Base-by-base conservation (phyloP, 2,329 filamentous ascomycete species). In the Aspergillus eucalypticola region DNA sequence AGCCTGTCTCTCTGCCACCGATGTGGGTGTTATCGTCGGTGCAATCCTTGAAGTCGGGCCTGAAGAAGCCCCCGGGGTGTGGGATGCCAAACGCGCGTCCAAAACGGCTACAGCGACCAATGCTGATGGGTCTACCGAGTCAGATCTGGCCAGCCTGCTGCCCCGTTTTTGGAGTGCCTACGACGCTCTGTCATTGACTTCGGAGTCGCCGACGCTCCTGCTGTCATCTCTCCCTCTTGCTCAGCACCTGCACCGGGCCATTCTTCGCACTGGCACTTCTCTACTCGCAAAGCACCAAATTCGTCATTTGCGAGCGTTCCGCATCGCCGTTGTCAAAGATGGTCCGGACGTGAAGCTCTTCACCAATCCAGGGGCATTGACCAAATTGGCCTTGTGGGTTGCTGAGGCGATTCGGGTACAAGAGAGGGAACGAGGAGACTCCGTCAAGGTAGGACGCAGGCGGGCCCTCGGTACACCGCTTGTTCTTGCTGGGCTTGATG, bases 251-350 rank as follows among this genome's bases (percentile, higher is more conserved):
- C 91, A 97, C 75, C 88, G 91, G 38, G 93, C 95, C 42, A 98
- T 99, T 63, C 90, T 97, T 62, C 90, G 92, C 51, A 96, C 94
- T 0, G 95, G 95, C 39, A 96, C 92, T 1, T 89, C 91, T 0
- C 83, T 99, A 27, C 90, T 99, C 61, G 91, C 92, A 66, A 99
- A 99, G 79, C 89, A 90, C 60, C 93, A 97, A 70, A 96, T 99
- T 72, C 90, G 92, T 39, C 92, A 97, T 74, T 82, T 99, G 15
- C 88, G 92, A 51, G 90, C 94, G 0, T 99, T 98, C 75, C 90
- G 95, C 53, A 92, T 99, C 84, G 96, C 91, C 35, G 90, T 98
- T 3, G 92, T 99, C 68, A 96, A 96, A 73, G 95, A 98, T 71
- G 92, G 94, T 0, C 92, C 93, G 0, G 95, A 98, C 68, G 90